Base-by-base conservation (phyloP, 495 filamentous ascomycete genomes). In the Talaromyces wortmannii region DNA sequence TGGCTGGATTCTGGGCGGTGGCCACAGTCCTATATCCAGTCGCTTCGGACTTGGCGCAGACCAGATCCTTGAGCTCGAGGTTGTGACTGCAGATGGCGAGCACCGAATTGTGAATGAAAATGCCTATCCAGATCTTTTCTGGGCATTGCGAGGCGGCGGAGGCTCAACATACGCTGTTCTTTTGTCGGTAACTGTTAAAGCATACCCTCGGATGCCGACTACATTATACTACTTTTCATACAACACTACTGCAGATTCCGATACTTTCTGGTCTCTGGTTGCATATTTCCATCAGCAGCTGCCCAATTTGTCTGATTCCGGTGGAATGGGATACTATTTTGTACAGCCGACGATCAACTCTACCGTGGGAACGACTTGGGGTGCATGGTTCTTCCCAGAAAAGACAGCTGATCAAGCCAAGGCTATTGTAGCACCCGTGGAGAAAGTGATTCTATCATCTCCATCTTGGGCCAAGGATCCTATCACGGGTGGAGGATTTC, bases 81-180 rank as follows among this genome's bases (percentile, higher is more conserved):
- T 80, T 36, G 66, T 82, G 31, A 79, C 76, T 0, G 75, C 77
- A 10, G 66, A 75, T 43, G 79, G 48, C 8, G 23, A 23, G 6
- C 10, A 23, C 6, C n/a, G 23, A 10, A 50, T 23, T 8, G 23
- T 31, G n/a, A 50, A 53, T 18, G 31, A 53, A 18, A 11, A 18
- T 2, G 10, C 69, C 47, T 78, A 84, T 57, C 52, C 73, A 2
- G 81, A 84, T 49, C 73, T 84, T 16, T 83, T 82, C 66, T 83
- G 76, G 60, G 73, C 71, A 4, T 40, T 76, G 8, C 63, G 68
- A 7, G 66, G 60, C 33, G 65, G 49, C 1, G 65, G 65, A 11
- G 54, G 56, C 4, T 63, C 63, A 8, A 61, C 59, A 18, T 70
- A 61, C 40, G 67, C 65, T 0, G 63, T 70, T 31, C 65, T 86